A percentile compares a stretch with the other conserved stretches of the same genome.
Evolutionary conservation across 208 protist species (phyloP).

Genomic region (Crithidia thermophila): DNA sequence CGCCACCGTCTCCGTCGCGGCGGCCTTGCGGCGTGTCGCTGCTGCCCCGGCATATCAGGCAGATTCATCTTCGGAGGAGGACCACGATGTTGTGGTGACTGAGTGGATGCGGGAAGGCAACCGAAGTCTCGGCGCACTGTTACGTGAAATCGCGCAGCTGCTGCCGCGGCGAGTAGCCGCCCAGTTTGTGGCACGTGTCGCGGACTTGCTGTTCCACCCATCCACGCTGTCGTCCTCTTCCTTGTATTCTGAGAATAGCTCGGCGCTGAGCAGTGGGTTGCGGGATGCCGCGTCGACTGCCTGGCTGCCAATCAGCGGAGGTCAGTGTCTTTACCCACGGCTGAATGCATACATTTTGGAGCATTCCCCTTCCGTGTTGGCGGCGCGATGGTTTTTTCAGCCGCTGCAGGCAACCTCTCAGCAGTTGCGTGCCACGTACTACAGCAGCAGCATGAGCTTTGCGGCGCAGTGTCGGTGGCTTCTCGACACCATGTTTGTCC

Average conservation of each 20-base stretch:
- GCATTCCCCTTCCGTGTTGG: conserved; percentile 20
- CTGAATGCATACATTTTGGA: conserved; percentile 13
- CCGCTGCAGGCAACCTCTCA: conserved; percentile 21
- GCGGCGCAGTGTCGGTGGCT: conserved; percentile 28
- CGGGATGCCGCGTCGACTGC: no score
- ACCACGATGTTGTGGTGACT: background rate
- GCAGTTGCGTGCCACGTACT: conserved; percentile 27
- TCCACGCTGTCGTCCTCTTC: no score
- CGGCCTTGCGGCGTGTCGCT: background rate
- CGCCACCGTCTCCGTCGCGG: conserved; percentile 3
- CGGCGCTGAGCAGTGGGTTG: no score
- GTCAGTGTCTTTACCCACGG: conserved; percentile 14
- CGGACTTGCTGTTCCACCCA: conserved; percentile 9
- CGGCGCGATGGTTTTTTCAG: conserved; percentile 19
- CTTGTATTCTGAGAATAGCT: no score
- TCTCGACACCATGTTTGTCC: conserved; percentile 13
- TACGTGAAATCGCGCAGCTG: conserved; percentile 6
- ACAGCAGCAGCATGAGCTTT: conserved; percentile 11
- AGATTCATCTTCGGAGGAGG: no score
- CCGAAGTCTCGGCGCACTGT: background rate
- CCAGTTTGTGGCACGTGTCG: conserved; percentile 11
- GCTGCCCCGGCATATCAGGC: no score
- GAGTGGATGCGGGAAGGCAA: conserved; percentile 24
- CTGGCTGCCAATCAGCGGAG: no score
- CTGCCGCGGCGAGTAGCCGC: background rate